Conservation (phyloP, 2,329 filamentous ascomycete species). For the Aspergillus calidoustus region DNA sequence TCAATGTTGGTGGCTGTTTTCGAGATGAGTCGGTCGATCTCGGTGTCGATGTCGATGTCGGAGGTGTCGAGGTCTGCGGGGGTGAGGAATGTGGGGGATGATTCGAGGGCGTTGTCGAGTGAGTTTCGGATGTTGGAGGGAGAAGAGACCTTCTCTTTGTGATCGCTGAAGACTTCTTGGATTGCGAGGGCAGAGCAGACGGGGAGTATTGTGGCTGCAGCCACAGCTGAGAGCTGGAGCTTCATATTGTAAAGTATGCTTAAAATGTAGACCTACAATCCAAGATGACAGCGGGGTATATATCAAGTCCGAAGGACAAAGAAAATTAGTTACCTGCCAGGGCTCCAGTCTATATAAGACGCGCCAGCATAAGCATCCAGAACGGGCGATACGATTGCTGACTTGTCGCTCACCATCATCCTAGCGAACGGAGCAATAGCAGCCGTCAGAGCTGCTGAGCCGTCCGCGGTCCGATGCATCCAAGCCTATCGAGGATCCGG, state of each 20-base stretch:
- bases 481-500: neutral
- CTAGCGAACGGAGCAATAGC: conserved; percentile 3
- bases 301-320: neutral
- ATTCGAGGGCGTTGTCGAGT: conserved; percentile 18
- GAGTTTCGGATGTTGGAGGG: conserved; percentile 4
- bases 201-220: conserved; percentile 35
- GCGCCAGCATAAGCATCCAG: neutral
- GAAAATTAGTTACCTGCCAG: neutral
- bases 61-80: conserved; percentile 1
- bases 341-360: neutral
- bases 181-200: conserved; percentile 54
- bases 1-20: conserved; percentile 5
- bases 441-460: neutral
- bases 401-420: neutral
- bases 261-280: neutral
- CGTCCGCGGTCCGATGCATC: neutral
- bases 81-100: conserved; percentile 5
- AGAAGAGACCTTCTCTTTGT: neutral
- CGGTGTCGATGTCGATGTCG: neutral
- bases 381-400: conserved; percentile 3
- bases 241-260: conserved; percentile 17
- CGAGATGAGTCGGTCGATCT: conserved; percentile 1
- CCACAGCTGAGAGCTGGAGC: conserved; percentile 9
- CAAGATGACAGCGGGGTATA: neutral
- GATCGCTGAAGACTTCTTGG: conserved; percentile 37